These are phyloP conservation scores for Podaxis carcinomalis DNA, from an alignment of 768 basidiomycete species.

Conservation along the genomic window DNA sequence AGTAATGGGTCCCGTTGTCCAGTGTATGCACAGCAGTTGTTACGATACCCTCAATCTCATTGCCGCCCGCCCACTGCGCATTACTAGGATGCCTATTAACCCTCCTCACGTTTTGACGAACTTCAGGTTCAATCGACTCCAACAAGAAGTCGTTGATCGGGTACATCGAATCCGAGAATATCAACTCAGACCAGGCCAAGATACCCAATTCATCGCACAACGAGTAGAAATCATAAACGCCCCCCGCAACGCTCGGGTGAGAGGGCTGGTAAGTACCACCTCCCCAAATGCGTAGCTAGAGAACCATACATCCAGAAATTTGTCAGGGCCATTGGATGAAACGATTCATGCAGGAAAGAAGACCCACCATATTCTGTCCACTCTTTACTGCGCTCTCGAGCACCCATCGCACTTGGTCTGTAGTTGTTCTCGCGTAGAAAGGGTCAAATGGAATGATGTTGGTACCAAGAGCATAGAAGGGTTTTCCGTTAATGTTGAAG, in stretches of 20 bases:
- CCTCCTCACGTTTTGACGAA: constrained; percentile 52
- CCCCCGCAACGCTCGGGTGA: constrained; percentile 31
- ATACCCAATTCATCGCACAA: constrained; percentile 59
- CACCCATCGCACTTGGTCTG: constrained; percentile 50
- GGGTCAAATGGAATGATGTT: constrained; percentile 62
- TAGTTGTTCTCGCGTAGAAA: constrained; percentile 48
- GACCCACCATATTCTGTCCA: constrained; percentile 56
- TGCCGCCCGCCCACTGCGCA: constrained; percentile 58
- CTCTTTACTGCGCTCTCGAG: constrained; percentile 49
- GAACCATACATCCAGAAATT: not conserved
- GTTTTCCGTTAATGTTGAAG: constrained; percentile 54
- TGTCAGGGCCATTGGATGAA: not conserved
- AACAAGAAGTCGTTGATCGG: constrained; percentile 52
- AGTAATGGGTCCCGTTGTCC: constrained; percentile 40
- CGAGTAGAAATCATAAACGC: constrained; percentile 53
- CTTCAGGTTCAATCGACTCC: constrained; percentile 48
- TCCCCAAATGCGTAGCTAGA: constrained; percentile 55
- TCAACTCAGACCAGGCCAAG: constrained; percentile 58
- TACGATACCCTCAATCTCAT: constrained; percentile 56
- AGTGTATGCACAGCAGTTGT: constrained; percentile 28
- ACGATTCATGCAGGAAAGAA: not conserved
- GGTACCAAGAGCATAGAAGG: constrained; percentile 51
- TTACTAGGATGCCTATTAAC: constrained; percentile 54
- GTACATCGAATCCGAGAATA: constrained; percentile 54
- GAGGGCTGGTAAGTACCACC: constrained; percentile 52